These are phyloP conservation scores for Durusdinium trenchii DNA, from an alignment of 73 alveolate species.

Conservation along the genomic window DNA sequence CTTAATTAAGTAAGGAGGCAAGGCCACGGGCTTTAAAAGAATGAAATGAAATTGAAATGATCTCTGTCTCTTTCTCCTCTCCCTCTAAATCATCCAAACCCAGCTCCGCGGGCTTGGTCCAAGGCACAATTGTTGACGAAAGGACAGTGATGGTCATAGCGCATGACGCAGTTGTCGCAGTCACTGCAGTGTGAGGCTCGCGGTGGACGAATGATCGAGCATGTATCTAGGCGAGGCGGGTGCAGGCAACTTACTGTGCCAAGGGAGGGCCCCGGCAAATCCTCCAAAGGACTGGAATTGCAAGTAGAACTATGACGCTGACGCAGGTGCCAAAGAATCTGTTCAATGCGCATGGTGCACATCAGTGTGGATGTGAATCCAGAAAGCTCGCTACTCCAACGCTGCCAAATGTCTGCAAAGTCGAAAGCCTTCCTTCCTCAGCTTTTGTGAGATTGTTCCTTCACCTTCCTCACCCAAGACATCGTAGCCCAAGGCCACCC, in stretches of 20 bases:
- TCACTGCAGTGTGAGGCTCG: constrained; percentile 97
- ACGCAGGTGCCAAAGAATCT: no score
- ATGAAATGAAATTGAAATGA: no score
- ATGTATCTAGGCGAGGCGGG: constrained; percentile 95
- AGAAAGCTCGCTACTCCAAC: no score
- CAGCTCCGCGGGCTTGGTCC: not conserved
- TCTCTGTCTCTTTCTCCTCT: no score
- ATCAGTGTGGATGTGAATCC: no score
- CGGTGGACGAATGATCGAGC: constrained; percentile 96
- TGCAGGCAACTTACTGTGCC: no score
- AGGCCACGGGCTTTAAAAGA: no score
- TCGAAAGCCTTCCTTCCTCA: constrained; percentile 69
- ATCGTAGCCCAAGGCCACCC: constrained; percentile 74
- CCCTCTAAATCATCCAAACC: not conserved
- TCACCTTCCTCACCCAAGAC: constrained; percentile 49
- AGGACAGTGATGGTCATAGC: constrained; percentile 98
- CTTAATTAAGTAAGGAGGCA: no score
- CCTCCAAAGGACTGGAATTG: no score
- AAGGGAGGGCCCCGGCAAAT: not conserved
- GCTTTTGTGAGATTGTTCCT: not conserved
- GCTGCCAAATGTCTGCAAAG: constrained; percentile 43
- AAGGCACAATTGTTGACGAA: constrained; percentile 97
- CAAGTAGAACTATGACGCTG: no score
- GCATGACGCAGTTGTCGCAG: constrained; percentile 97
- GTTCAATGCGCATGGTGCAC: no score